A percentile compares a stretch with the other conserved stretches of the same genome.
Conservation (phyloP, 2,329 filamentous ascomycete species). For the Clarireedia paspali region DNA sequence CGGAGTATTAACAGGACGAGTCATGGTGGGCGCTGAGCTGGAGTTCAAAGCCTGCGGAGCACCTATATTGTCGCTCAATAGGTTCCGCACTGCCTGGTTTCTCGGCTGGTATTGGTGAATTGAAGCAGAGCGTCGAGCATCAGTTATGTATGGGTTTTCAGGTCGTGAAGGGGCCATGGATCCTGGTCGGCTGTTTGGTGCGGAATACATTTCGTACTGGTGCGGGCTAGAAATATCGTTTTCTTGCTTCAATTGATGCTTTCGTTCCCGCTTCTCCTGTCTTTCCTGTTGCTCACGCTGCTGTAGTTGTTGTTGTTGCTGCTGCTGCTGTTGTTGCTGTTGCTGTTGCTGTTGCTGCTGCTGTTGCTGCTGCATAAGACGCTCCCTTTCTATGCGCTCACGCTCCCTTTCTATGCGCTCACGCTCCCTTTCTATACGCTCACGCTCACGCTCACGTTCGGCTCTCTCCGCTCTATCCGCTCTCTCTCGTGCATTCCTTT, state of each 20-base stretch:
- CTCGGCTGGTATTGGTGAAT: constrained; percentile 18
- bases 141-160: constrained; percentile 14
- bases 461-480: background rate
- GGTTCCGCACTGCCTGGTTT: constrained; percentile 17
- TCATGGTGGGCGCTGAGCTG: constrained; percentile 20
- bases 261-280: constrained; percentile 16
- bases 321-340: too few relatives aligned
- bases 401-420: constrained; percentile 12
- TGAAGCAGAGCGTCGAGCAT: constrained; percentile 20
- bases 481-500: constrained; percentile 7
- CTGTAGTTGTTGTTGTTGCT: constrained; percentile 1
- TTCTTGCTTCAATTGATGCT: constrained; percentile 28
- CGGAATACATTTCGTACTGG: constrained; percentile 28
- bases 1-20: constrained; percentile 23
- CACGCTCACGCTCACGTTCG: too few relatives aligned
- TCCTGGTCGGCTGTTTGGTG: constrained; percentile 17
- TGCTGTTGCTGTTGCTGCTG: too few relatives aligned
- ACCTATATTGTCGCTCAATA: constrained; percentile 20
- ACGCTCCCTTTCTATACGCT: background rate
- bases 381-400: background rate
- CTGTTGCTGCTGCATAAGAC: too few relatives aligned
- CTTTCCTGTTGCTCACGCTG: constrained; percentile 8
- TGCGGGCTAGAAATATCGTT: constrained; percentile 28
- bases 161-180: constrained; percentile 18
- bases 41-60: constrained; percentile 18